A percentile compares a stretch with the other conserved stretches of the same genome.
Conservation (phyloP, 805 yeast species). For the Kuraishia floccosa region DNA sequence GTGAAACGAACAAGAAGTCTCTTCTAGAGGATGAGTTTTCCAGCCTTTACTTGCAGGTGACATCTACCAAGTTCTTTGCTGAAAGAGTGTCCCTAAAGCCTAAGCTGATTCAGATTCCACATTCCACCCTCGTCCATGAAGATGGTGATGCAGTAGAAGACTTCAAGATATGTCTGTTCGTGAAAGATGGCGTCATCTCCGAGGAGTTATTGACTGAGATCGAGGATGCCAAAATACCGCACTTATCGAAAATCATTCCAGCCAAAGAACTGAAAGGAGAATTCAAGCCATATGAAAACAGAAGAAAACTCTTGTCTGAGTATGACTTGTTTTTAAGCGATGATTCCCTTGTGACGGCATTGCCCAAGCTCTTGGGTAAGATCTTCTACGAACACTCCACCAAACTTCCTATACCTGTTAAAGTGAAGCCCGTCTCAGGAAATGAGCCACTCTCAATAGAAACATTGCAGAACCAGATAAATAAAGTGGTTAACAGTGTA, state of each 20-base stretch:
- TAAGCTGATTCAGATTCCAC: constrained; percentile 30
- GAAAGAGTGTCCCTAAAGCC: constrained; percentile 50
- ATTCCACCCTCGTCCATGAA: constrained; percentile 35
- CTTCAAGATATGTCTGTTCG: constrained; percentile 50
- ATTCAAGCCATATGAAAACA: constrained; percentile 81
- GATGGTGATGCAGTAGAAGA: too few relatives aligned
- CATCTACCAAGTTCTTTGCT: constrained; percentile 54
- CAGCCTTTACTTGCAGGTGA: constrained; percentile 47
- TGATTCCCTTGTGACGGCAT: constrained; percentile 64
- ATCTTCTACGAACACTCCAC: constrained; percentile 47
- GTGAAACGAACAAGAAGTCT: constrained; percentile 15
- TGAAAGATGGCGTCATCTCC: constrained; percentile 48
- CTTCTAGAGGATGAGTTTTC: constrained; percentile 53
- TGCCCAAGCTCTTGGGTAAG: constrained; percentile 81
- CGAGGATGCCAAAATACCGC: constrained; percentile 33
- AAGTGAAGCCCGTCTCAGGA: constrained; percentile 21
- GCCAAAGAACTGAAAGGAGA: constrained; percentile 71
- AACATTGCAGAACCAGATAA: constrained; percentile 47
- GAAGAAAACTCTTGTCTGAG: constrained; percentile 58
- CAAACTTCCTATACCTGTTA: constrained; percentile 62
- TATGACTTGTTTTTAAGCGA: constrained; percentile 79
- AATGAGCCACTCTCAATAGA: constrained; percentile 27
- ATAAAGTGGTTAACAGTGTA: constrained; percentile 46
- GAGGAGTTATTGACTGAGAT: constrained; percentile 30
- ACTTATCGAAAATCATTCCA: constrained; percentile 47